A percentile compares a stretch with the other conserved stretches of the same genome.
phyloP scores from a whole-genome alignment of 768 basidiomycete species.

The Boletus rubescentipes region DNA sequence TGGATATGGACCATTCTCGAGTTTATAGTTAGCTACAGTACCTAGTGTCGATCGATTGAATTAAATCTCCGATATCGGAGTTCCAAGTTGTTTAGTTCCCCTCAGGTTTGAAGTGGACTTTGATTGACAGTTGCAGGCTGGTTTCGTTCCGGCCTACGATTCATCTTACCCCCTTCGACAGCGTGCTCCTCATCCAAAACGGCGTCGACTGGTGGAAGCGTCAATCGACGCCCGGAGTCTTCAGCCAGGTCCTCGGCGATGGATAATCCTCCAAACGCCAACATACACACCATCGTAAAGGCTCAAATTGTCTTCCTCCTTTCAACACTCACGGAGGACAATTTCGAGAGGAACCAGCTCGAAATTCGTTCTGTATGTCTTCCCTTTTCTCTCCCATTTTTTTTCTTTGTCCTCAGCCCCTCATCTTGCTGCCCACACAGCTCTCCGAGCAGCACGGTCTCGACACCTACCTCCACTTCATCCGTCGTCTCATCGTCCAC shows the following conservation, averaged over 20 bases:
- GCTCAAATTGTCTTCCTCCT: slow-evolving; percentile 98
- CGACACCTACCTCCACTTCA: slow-evolving; percentile 97
- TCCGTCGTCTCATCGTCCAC: slow-evolving; percentile 91
- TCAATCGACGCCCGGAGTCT: slow-evolving; percentile 70
- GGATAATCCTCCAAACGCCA: slow-evolving; percentile 82
- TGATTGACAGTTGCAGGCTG: slow-evolving; percentile 31
- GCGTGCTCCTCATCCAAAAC: slow-evolving; percentile 45
- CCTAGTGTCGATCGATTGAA: background rate
- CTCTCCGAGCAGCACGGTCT: slow-evolving; percentile 95
- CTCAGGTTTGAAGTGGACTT: slow-evolving; percentile 17
- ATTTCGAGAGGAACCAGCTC: slow-evolving; percentile 89
- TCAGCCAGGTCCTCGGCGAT: slow-evolving; percentile 77
- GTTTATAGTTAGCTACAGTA: background rate
- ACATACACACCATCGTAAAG: slow-evolving; percentile 91
- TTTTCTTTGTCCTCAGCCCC: slow-evolving; percentile 7
- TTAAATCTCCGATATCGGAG: slow-evolving; percentile 26
- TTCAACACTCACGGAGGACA: slow-evolving; percentile 94
- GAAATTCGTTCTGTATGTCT: slow-evolving; percentile 90
- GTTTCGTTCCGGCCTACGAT: slow-evolving; percentile 31
- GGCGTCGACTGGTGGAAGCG: slow-evolving; percentile 69
- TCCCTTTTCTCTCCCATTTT: slow-evolving; percentile 11
- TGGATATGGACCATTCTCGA: too few relatives aligned
- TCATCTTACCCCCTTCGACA: slow-evolving; percentile 38
- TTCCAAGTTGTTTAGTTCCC: slow-evolving; percentile 9
- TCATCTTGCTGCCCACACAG: slow-evolving; percentile 43